These are phyloP conservation scores for Actinomucor elegans DNA, from an alignment of 371 early-diverging fungal species.

Conservation along the genomic window DNA sequence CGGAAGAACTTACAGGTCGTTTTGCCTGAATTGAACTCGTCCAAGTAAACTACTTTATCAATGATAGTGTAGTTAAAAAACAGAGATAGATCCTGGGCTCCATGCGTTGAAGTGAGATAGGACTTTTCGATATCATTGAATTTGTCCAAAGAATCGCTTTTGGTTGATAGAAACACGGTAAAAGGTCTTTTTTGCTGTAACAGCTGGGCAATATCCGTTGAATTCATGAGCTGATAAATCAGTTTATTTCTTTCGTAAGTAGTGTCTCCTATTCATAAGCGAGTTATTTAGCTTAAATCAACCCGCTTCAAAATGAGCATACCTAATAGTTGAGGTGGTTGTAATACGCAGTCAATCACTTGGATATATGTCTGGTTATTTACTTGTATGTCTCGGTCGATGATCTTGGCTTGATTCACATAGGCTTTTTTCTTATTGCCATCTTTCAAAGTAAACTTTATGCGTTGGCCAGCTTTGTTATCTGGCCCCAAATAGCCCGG, in stretches of 20 bases:
- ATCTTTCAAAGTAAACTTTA: constrained; percentile 38
- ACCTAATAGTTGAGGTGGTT: constrained; percentile 28
- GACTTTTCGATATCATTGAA: constrained; percentile 39
- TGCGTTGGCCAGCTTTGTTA: constrained; percentile 28
- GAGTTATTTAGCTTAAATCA: too few species aligned
- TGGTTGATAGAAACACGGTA: constrained; percentile 47
- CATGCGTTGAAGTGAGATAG: constrained; percentile 40
- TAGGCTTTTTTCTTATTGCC: constrained; percentile 20
- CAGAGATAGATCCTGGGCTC: constrained; percentile 31
- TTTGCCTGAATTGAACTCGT: constrained; percentile 24
- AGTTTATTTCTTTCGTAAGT: constrained; percentile 6
- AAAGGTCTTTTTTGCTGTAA: constrained; percentile 38
- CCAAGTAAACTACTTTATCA: constrained; percentile 21
- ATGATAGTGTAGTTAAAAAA: constrained; percentile 22
- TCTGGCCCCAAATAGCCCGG: constrained; percentile 39
- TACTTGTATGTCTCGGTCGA: constrained; percentile 38
- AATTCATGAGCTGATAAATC: constrained; percentile 11
- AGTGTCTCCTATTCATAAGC: constrained; percentile 17
- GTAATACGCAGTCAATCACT: constrained; percentile 24
- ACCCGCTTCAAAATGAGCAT: too few species aligned
- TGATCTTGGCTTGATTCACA: constrained; percentile 44
- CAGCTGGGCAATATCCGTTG: constrained; percentile 6
- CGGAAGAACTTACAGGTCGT: constrained; percentile 17
- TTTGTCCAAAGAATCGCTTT: constrained; percentile 23
- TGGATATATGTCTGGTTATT: constrained; percentile 34